Evolutionary conservation across 371 early-diverging fungal genomes (phyloP).

Genomic region (Mortierella sp.): DNA sequence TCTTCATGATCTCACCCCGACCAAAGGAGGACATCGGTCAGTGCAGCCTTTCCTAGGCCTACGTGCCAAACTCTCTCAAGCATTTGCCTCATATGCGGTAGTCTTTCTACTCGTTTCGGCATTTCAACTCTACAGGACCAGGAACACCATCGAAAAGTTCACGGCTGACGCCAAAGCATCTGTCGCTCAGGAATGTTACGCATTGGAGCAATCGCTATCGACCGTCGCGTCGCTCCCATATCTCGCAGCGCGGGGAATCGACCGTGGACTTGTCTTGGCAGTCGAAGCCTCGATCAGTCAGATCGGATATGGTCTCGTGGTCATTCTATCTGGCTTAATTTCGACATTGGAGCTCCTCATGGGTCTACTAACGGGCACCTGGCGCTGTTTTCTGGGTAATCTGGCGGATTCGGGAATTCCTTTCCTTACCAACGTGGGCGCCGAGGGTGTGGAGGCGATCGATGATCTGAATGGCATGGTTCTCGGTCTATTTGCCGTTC

Average conservation of each 20-base stretch:
- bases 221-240: slow-evolving; percentile 26
- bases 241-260: slow-evolving; percentile 27
- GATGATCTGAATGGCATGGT: slow-evolving; percentile 30
- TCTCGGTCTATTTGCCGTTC: slow-evolving; percentile 7
- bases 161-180: slow-evolving; percentile 16
- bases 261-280: slow-evolving; percentile 21
- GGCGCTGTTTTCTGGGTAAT: slow-evolving; percentile 45
- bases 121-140: slow-evolving; percentile 26
- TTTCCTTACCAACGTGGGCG: slow-evolving; percentile 30
- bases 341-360: slow-evolving; percentile 28
- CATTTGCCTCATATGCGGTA: slow-evolving; percentile 31
- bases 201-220: slow-evolving; percentile 19
- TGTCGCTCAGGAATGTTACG: slow-evolving; percentile 21
- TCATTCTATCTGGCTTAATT: slow-evolving; percentile 22
- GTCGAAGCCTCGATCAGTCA: slow-evolving; percentile 28
- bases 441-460: slow-evolving; percentile 34
- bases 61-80: slow-evolving; percentile 42
- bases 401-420: slow-evolving; percentile 33
- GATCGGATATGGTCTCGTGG: slow-evolving; percentile 33
- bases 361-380: slow-evolving; percentile 38
- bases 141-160: slow-evolving; percentile 8
- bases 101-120: slow-evolving; percentile 36
- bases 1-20: too few relatives aligned
- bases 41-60: slow-evolving; percentile 28
- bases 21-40: not conserved